Conservation (phyloP, 345 rosid genomes). For the Dipteronia sinensis region DNA sequence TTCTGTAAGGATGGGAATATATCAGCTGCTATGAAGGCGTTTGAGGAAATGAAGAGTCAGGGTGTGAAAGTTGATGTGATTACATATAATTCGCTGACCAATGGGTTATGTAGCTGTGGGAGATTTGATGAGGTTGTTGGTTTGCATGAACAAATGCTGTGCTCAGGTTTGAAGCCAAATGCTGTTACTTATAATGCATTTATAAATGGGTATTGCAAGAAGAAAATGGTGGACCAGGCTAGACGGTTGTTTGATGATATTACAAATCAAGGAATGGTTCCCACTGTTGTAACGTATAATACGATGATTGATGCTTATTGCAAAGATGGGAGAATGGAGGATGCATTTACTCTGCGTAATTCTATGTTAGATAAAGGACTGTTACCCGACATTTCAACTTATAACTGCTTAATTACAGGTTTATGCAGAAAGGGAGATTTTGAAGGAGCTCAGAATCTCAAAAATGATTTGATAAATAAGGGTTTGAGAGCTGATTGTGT, state of each 20-base stretch:
- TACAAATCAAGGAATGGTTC: slow-evolving; percentile 44
- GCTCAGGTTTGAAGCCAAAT: slow-evolving; percentile 50
- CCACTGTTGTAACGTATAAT: slow-evolving; percentile 55
- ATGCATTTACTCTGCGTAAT: slow-evolving; percentile 51
- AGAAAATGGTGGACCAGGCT: slow-evolving; percentile 61
- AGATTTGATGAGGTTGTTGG: slow-evolving; percentile 55
- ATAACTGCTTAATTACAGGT: slow-evolving; percentile 75
- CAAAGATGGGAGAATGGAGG: slow-evolving; percentile 53
- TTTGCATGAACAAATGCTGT: slow-evolving; percentile 58
- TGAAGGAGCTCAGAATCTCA: slow-evolving; percentile 40
- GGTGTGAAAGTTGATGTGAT: slow-evolving; percentile 54
- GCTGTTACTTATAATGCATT: slow-evolving; percentile 66
- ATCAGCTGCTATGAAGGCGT: slow-evolving; percentile 52
- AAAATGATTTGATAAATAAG: slow-evolving; percentile 44
- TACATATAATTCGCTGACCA: slow-evolving; percentile 68
- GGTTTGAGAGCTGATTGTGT: slow-evolving; percentile 52
- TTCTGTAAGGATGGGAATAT: slow-evolving; percentile 73
- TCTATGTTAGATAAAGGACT: slow-evolving; percentile 54
- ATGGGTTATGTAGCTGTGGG: slow-evolving; percentile 55
- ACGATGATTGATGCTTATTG: slow-evolving; percentile 72
- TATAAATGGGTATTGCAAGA: slow-evolving; percentile 72
- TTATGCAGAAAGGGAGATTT: slow-evolving; percentile 53
- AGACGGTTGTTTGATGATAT: slow-evolving; percentile 44
- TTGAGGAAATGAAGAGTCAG: slow-evolving; percentile 69
- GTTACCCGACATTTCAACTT: slow-evolving; percentile 53